Conservation (phyloP, 2,329 filamentous ascomycete species). For the Westerdykella aurantiaca region DNA sequence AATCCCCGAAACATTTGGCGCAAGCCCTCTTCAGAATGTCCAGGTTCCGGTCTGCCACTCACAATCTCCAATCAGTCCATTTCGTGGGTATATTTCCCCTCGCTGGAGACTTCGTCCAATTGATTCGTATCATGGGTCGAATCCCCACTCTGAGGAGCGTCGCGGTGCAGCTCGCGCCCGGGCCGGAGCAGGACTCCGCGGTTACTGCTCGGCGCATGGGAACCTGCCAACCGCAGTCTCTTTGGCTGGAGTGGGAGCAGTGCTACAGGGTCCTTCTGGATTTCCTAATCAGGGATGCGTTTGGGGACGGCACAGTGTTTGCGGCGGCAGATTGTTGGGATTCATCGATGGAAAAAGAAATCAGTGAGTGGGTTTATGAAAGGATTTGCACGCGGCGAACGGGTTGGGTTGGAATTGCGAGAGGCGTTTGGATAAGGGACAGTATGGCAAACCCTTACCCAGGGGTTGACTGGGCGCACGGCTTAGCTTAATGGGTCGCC, state of each 20-base stretch:
- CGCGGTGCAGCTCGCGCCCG: constrained; percentile 40
- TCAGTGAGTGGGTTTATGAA: constrained; percentile 17
- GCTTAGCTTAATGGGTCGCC: too few relatives aligned
- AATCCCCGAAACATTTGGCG: constrained; percentile 57
- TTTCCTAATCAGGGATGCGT: constrained; percentile 19
- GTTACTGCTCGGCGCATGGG: constrained; percentile 35
- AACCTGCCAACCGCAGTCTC: constrained; percentile 39
- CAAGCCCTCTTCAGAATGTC: constrained; percentile 38
- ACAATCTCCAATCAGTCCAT: constrained; percentile 43
- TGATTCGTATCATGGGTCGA: constrained; percentile 20
- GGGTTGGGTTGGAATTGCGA: too few relatives aligned
- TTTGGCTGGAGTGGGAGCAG: constrained; percentile 36
- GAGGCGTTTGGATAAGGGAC: too few relatives aligned
- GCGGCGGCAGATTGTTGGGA: constrained; percentile 21
- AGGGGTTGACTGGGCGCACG: too few relatives aligned
- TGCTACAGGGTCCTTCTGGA: constrained; percentile 22
- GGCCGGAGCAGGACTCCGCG: constrained; percentile 36
- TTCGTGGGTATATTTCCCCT: constrained; percentile 66
- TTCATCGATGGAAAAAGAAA: constrained; percentile 14
- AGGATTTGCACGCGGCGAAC: constrained; percentile 14
- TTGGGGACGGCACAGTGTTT: constrained; percentile 18
- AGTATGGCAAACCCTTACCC: too few relatives aligned
- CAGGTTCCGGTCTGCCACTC: constrained; percentile 20
- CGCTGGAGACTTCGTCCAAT: constrained; percentile 49
- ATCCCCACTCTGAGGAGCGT: constrained; percentile 30